Base-by-base conservation (phyloP, 306 rosid species). In the Dalbergia cultrata region DNA sequence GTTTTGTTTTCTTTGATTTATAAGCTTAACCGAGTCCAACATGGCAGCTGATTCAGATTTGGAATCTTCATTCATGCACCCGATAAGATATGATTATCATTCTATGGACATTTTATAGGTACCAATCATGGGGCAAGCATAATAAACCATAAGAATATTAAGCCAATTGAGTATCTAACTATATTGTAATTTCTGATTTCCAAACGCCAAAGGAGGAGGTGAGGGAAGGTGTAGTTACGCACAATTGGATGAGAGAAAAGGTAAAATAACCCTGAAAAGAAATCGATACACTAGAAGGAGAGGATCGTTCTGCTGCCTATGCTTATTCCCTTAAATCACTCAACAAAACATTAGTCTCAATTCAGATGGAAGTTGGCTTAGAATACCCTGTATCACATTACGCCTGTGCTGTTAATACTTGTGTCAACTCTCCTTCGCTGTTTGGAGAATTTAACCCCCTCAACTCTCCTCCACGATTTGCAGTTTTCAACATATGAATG, bases 41-140 rank as follows among this genome's bases (percentile, higher is more conserved):
- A 63, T 18, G 44, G 52, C 44, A 64, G 84, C 77, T 65, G 76
- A 76, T 68, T 76, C 67, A 50, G 78, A 80, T 67, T 83, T 80
- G 82, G 83, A 80, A 84, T 75, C 74, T 26, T 26, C 31, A 26
- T 70, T 53, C 14, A 61, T 52, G 59, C 59, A 56, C 13, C 8
- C 19, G 74, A 75, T 53, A 62, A 53, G 78, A 74, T 74, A 68
- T 83, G 52, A 84, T 37, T 37, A 37, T 37, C 31, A 26, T 26
- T 80, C 84, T 80, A 62, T 63, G 65, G 70, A 58, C 84, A 74
- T 39, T 60, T 79, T 58, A 53, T 10, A 74, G 61, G 60, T 78
- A 63, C 78, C 82, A 84, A 84, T 84, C 82, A 80, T 80, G 78
- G 77, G 77, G 33, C 11, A 21, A 37, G 14, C 53, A 65, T n/a